phyloP scores from a whole-genome alignment of 2,329 filamentous ascomycete species.

The Paecilomyces fulvus region DNA sequence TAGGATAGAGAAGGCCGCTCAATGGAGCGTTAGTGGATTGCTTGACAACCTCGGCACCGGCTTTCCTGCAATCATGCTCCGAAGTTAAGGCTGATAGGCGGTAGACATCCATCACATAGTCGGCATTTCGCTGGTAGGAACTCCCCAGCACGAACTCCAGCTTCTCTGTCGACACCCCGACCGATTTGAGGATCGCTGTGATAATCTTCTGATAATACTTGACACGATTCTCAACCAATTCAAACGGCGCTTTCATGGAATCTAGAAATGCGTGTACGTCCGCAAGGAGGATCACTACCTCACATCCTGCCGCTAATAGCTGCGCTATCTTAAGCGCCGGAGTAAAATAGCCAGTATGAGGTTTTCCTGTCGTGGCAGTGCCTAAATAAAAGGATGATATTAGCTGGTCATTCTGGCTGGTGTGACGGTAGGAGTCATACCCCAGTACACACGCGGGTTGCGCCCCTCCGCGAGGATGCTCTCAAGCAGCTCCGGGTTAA shows the following conservation, averaged over 20 bases:
- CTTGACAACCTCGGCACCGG: constrained; percentile 90
- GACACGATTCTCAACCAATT: constrained; percentile 72
- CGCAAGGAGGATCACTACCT: constrained; percentile 54
- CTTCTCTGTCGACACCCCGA: constrained; percentile 69
- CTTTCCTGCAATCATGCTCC: constrained; percentile 78
- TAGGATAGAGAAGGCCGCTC: constrained; percentile 68
- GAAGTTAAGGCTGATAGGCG: constrained; percentile 62
- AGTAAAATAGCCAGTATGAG: no score
- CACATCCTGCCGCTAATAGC: no score
- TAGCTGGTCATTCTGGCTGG: no score
- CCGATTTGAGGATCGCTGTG: constrained; percentile 63
- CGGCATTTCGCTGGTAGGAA: constrained; percentile 58
- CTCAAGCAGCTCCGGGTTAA: constrained; percentile 55
- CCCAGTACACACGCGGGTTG: constrained; percentile 27
- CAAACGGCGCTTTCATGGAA: constrained; percentile 66
- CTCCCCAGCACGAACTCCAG: constrained; percentile 79
- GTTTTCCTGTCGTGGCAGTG: no score
- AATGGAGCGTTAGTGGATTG: constrained; percentile 70
- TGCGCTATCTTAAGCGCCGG: no score
- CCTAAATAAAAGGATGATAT: constrained; percentile 28
- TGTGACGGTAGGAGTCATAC: no score
- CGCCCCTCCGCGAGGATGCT: constrained; percentile 19
- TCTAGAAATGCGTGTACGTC: constrained; percentile 53
- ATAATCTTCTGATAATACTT: constrained; percentile 77
- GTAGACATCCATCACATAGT: constrained; percentile 86